phyloP scores from a whole-genome alignment of 2,329 filamentous ascomycete genomes.

The Gaeumannomyces tritici region DNA sequence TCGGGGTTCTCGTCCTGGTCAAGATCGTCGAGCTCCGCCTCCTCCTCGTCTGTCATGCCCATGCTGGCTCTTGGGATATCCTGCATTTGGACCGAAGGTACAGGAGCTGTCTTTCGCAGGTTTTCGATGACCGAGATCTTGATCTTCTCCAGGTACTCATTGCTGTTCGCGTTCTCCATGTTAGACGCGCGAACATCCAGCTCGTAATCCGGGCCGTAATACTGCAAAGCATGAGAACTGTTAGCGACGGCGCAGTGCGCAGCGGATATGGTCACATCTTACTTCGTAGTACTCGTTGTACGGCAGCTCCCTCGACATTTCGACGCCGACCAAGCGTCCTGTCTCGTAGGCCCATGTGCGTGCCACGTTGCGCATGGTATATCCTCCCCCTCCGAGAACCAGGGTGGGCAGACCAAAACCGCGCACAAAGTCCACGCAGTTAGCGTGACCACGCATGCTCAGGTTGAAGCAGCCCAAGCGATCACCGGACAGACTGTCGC shows the following conservation, averaged over 20 bases:
- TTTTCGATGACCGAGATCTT: constrained; percentile 78
- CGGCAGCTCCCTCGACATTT: constrained; percentile 74
- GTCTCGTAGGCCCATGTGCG: constrained; percentile 97
- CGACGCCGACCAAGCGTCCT: constrained; percentile 73
- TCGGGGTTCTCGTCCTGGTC: constrained; percentile 87
- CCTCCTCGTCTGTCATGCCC: constrained; percentile 57
- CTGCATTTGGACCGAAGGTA: constrained; percentile 85
- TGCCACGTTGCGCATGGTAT: constrained; percentile 94
- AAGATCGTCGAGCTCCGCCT: constrained; percentile 54
- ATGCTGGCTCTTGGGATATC: constrained; percentile 58
- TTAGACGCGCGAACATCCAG: constrained; percentile 83
- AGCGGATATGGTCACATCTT: constrained; percentile 20
- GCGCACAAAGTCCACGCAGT: constrained; percentile 89
- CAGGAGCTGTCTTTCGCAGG: constrained; percentile 73
- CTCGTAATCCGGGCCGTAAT: constrained; percentile 85
- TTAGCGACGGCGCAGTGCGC: not conserved
- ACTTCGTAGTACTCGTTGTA: constrained; percentile 94
- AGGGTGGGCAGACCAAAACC: constrained; percentile 75
- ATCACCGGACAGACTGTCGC: constrained; percentile 89
- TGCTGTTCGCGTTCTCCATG: constrained; percentile 84
- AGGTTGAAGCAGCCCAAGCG: constrained; percentile 94
- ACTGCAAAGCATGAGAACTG: constrained; percentile 37
- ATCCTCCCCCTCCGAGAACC: constrained; percentile 91
- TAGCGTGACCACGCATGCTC: constrained; percentile 91
- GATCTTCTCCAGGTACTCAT: constrained; percentile 73